A percentile compares a stretch with the other conserved stretches of the same genome.
phyloP scores from a whole-genome alignment of 1,139 yeast species.

The Hemisphaericaspora lyxosophila region DNA sequence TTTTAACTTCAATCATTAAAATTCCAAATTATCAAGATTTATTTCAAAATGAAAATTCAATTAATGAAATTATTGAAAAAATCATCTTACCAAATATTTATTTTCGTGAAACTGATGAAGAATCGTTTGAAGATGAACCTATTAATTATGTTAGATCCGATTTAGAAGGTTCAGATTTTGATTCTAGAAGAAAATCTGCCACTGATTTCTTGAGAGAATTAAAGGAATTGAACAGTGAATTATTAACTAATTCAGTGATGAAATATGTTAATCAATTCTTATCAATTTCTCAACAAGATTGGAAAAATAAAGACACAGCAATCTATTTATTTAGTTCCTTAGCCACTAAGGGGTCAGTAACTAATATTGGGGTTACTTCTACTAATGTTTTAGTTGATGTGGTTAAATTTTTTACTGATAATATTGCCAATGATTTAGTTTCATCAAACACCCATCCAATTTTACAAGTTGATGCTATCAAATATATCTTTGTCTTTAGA shows the following conservation, averaged over 20 bases:
- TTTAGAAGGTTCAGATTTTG: slow-evolving; percentile 91
- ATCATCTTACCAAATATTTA: slow-evolving; percentile 86
- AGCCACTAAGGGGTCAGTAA: slow-evolving; percentile 86
- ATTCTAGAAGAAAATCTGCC: slow-evolving; percentile 87
- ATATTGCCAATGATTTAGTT: slow-evolving; percentile 79
- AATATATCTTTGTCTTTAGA: slow-evolving; percentile 84
- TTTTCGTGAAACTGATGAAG: slow-evolving; percentile 84
- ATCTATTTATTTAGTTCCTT: slow-evolving; percentile 82
- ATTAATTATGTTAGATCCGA: slow-evolving; percentile 89
- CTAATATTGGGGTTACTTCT: slow-evolving; percentile 84
- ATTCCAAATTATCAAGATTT: slow-evolving; percentile 58
- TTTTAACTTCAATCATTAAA: slow-evolving; percentile 78
- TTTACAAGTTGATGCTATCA: slow-evolving; percentile 87
- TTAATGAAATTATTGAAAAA: slow-evolving; percentile 76
- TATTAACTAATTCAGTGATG: slow-evolving; percentile 75
- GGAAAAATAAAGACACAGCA: slow-evolving; percentile 89
- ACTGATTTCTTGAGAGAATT: slow-evolving; percentile 88
- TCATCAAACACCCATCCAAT: slow-evolving; percentile 60
- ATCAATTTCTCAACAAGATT: slow-evolving; percentile 49
- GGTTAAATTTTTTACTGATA: slow-evolving; percentile 75
- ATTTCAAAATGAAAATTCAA: slow-evolving; percentile 65
- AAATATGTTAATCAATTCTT: slow-evolving; percentile 72
- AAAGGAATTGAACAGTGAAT: slow-evolving; percentile 73
- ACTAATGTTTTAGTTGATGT: slow-evolving; percentile 85
- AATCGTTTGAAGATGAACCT: slow-evolving; percentile 95